phyloP scores from a whole-genome alignment of 2,329 filamentous ascomycete genomes.

The Colletotrichum sp. region DNA sequence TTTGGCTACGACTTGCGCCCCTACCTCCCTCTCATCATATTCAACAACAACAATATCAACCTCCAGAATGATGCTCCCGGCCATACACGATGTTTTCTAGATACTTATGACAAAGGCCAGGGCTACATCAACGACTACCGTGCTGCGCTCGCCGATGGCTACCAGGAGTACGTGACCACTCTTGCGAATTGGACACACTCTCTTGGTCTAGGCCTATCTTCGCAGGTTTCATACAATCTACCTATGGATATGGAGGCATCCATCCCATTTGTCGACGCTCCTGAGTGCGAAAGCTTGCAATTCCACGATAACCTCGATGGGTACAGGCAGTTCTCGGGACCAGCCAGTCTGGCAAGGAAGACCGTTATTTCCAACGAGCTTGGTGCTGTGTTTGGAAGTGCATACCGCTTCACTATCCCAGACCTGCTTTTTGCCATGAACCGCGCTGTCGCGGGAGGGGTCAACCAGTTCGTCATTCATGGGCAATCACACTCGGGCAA shows the following conservation, averaged over 20 bases:
- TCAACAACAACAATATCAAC: conserved; percentile 1
- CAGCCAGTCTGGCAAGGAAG: conserved; percentile 41
- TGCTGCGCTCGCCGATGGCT: background rate
- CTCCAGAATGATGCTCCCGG: background rate
- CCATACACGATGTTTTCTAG: background rate
- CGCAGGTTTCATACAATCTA: conserved; percentile 44
- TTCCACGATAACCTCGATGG: conserved; percentile 41
- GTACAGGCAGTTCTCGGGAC: conserved; percentile 43
- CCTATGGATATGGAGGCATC: conserved; percentile 45
- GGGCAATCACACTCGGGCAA: conserved; percentile 43
- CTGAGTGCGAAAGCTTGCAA: conserved; percentile 44
- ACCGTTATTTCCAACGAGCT: conserved; percentile 44
- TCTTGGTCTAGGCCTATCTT: conserved; percentile 39
- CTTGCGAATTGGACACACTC: background rate
- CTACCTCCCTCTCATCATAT: conserved; percentile 37
- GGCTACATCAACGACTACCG: conserved; percentile 10
- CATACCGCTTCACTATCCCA: conserved; percentile 21
- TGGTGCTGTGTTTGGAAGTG: conserved; percentile 27
- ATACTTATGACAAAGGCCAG: background rate
- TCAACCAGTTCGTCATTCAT: conserved; percentile 51
- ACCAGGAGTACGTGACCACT: background rate
- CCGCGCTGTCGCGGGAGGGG: conserved; percentile 40
- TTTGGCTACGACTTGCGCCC: conserved; percentile 37
- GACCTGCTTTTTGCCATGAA: conserved; percentile 40
- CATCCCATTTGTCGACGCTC: conserved; percentile 40